Evolutionary conservation across 441 rosid genomes (phyloP).

Genomic region (Populus hybrid): DNA sequence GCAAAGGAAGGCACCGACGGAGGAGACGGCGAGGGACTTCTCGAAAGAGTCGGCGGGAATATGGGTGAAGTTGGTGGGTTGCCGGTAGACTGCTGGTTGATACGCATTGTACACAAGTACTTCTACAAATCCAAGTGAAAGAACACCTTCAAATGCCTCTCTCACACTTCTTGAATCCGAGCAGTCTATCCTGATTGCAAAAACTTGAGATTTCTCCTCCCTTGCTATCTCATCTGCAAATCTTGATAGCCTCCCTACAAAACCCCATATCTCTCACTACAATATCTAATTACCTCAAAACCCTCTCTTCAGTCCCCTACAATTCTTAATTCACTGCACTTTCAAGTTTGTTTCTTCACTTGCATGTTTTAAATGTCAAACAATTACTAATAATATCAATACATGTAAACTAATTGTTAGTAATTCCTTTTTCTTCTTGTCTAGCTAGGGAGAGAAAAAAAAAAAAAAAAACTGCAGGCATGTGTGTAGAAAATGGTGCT

Average conservation of each 20-base stretch:
- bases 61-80: constrained; percentile 31
- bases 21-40: no score
- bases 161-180: constrained; percentile 76
- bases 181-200: constrained; percentile 92
- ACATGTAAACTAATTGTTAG: not conserved
- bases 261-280: constrained; percentile 5
- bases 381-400: not conserved
- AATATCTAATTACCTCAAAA: not conserved
- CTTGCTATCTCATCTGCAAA: constrained; percentile 97
- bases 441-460: not conserved
- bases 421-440: not conserved
- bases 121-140: constrained; percentile 89
- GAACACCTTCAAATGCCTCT: constrained; percentile 95
- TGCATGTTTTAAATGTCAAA: not conserved
- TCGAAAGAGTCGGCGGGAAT: no score
- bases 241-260: constrained; percentile 55
- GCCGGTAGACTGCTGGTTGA: constrained; percentile 41
- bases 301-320: not conserved
- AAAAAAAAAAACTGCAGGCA: not conserved
- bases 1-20: no score
- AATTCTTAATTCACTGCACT: not conserved
- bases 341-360: not conserved
- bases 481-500: not conserved
- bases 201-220: constrained; percentile 89
- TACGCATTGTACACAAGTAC: constrained; percentile 87